Base-by-base conservation (phyloP, 148 eudicot species). In the Chenopodium formosanum region DNA sequence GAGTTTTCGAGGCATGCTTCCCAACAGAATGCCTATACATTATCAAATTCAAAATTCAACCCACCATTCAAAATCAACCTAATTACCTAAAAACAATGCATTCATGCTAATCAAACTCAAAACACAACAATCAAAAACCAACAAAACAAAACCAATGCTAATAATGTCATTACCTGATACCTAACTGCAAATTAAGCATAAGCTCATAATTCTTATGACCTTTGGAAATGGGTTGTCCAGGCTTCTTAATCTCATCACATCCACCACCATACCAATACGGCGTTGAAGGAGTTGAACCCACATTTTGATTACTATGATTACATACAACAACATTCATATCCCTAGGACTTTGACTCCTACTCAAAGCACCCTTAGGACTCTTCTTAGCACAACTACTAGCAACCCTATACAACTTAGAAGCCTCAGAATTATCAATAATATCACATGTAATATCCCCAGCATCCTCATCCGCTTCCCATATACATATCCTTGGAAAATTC, bases 151-250 rank as follows among this genome's bases (percentile, higher is more conserved):
- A 47, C 2, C 34, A 22, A 62, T 25, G 58, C 60, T 25, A n/a
- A 4, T 25, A 50, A 60, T 40, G 29, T 6, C 1, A 3, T 69
- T 82, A 89, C 94, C 94, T 91, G 75, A 91, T 86, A 70, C 92
- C 94, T 77, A 89, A 80, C 71, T 91, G 94, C 88, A 91, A 86
- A 83, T 91, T 89, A 60, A 91, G 94, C 94, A 91, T 91, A 67
- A 91, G 88, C 40, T 91, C 94, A 84, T 89, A 91, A 81, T 91
- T 89, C 88, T 84, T 89, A 64, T 91, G 90, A 29, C 91, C 91
- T 84, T 83, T 85, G 1, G 91, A 68, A 37, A 89, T 89, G 7
- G 86, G 86, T n/a, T 72, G 80, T 0, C 93, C 93, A 13, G 89
- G 91, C 47, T 86, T 86, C 90, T 89, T 91, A 72, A 85, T 77